These are phyloP conservation scores for Hypoxylon intermedium DNA, from an alignment of 495 filamentous ascomycete genomes.

Conservation along the genomic window DNA sequence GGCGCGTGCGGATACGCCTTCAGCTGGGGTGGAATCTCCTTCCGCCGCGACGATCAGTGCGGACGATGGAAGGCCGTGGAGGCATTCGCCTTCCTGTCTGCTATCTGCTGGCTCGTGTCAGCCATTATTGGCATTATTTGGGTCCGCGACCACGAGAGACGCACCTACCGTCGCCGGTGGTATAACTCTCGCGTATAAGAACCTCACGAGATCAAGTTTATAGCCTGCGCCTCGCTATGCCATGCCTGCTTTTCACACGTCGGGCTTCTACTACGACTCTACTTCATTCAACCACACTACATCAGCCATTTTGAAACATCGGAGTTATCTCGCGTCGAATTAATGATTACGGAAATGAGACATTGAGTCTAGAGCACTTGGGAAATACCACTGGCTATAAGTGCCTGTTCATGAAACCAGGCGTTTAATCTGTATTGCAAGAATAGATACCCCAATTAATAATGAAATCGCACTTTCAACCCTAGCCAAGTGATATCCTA, in stretches of 20 bases:
- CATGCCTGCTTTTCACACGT: neutral
- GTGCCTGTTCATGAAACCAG: neutral
- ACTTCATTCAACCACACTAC: neutral
- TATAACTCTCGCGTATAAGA: constrained; percentile 51
- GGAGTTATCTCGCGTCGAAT: no score
- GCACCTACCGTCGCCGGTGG: constrained; percentile 49
- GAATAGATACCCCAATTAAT: constrained; percentile 12
- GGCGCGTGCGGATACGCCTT: constrained; percentile 74
- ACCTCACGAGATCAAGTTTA: neutral
- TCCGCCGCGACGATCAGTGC: constrained; percentile 70
- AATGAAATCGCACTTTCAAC: constrained; percentile 3
- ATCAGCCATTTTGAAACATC: neutral
- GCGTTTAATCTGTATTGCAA: neutral
- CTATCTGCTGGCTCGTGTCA: constrained; percentile 69
- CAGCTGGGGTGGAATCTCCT: constrained; percentile 86
- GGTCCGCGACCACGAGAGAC: constrained; percentile 46
- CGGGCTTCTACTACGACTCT: neutral
- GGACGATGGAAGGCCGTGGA: constrained; percentile 69
- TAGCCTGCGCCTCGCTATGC: neutral
- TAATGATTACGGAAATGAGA: no score
- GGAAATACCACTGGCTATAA: neutral
- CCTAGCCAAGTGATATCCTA: neutral
- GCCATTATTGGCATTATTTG: constrained; percentile 59
- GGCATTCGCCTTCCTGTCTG: constrained; percentile 72
- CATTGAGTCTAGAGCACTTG: no score